phyloP scores from a whole-genome alignment of 2,329 filamentous ascomycete species.

The Paraconiothyrium sp. region DNA sequence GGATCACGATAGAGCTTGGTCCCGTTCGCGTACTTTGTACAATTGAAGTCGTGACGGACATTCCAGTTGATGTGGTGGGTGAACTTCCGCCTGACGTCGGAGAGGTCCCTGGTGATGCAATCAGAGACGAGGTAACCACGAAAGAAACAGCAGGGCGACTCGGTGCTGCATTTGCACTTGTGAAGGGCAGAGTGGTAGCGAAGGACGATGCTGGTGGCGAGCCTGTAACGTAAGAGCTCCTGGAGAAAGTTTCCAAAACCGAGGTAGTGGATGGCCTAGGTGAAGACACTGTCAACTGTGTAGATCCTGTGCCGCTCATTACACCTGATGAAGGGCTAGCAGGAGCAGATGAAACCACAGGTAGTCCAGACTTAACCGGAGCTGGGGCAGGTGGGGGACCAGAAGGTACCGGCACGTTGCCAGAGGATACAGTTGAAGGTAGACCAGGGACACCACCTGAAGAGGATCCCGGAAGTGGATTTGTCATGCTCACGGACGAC shows the following conservation, averaged over 20 bases:
- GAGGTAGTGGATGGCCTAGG: slow-evolving; percentile 8
- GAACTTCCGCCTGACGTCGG: not conserved
- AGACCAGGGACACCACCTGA: not conserved
- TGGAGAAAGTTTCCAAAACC: not conserved
- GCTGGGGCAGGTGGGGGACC: not conserved
- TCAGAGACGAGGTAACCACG: not conserved
- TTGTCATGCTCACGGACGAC: not conserved
- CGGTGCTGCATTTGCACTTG: not conserved
- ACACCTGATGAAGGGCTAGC: not conserved
- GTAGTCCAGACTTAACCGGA: not conserved
- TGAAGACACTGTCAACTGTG: slow-evolving; percentile 19
- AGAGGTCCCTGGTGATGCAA: not conserved
- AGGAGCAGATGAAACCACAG: not conserved
- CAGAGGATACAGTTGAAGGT: not conserved
- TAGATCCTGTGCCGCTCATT: slow-evolving; percentile 2
- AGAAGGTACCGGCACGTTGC: not conserved
- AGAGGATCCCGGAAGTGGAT: not conserved
- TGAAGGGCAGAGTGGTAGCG: not conserved
- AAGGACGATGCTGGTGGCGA: not conserved
- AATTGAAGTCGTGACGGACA: not conserved
- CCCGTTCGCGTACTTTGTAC: not conserved
- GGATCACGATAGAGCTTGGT: not conserved
- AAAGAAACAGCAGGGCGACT: slow-evolving; percentile 6
- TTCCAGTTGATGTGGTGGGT: not conserved
- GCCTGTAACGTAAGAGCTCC: not conserved